phyloP scores from a whole-genome alignment of 176 grass and related monocot genomes.

The Rhynchospora pubera region DNA sequence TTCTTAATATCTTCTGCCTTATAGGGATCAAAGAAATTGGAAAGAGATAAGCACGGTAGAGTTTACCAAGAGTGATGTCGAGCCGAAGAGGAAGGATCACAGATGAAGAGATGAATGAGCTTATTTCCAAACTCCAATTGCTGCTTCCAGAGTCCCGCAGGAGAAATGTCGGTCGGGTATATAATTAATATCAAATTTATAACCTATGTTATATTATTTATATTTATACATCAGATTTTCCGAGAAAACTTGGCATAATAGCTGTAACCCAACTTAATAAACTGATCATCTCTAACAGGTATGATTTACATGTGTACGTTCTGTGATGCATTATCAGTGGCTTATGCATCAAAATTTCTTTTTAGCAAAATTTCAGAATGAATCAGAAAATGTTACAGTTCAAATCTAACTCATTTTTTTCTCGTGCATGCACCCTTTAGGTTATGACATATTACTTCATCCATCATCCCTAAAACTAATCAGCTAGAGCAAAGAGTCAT shows the following conservation, averaged over 20 bases:
- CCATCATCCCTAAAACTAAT: background rate
- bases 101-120: constrained; percentile 94
- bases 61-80: constrained; percentile 33
- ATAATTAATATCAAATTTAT: background rate
- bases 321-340: background rate
- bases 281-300: background rate
- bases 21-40: constrained; percentile 1
- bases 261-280: background rate
- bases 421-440: background rate
- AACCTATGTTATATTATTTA: background rate
- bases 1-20: background rate
- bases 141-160: constrained; percentile 72
- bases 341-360: too few species aligned
- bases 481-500: background rate
- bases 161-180: constrained; percentile 50
- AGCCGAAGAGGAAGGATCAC: constrained; percentile 54
- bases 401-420: background rate
- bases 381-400: background rate
- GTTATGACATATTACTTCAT: background rate
- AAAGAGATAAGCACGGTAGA: background rate
- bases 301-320: background rate
- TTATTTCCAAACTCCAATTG: constrained; percentile 79
- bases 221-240: background rate
- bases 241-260: background rate
- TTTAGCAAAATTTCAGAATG: background rate